Evolutionary conservation across 1,284 basidiomycete species (phyloP), one percentile per base, ranked within the genome.

Genomic region (Leccinum subatratum): DNA sequence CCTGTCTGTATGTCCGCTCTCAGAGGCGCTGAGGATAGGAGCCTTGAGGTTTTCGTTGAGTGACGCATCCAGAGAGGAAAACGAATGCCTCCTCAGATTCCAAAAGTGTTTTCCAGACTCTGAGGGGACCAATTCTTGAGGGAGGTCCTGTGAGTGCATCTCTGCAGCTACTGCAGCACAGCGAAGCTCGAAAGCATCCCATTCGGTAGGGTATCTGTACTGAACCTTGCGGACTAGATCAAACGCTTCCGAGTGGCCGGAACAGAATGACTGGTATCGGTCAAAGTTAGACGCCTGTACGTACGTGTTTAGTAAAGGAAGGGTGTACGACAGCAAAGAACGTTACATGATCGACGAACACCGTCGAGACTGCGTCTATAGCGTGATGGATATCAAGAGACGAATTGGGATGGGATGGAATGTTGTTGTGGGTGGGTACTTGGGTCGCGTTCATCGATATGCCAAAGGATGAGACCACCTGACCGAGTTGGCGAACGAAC

Each of bases 201-300:
- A 95, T 72, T 95, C 93, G 0, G 83, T 72, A 1, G 86, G 81
- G 73, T 85, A 80, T 54, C 83, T 83, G 63, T 85, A 81, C 62
- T 88, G 85, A 9, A 88, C 81, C 58, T 83, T 84, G 66, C 90
- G 85, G 2, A 95, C 81, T 16, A 94, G 74, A 66, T 91, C 87
- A 62, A 89, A 80, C 0, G 93, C 94, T 70, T 92, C 90, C 62
- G 87, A 85, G 73, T 96, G 94, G 1, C 89, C 89, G 0, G 92
- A 86, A 73, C 95, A 96, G 72, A 94, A 96, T 12, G 83, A 79
- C 75, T 93, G 86, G 79, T 97, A 97, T 2, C 88, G 82, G 65
- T 85, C 81, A 72, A 96, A 95, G 56, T 84, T 81, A 16, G 88
- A 80, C 20, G 89, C 88, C 93, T 94, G 72, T n/a, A 69, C 57